A percentile compares a stretch with the other conserved stretches of the same genome.
Conservation (phyloP, 1,139 yeast species). For the Suhomyces bolitotheri region DNA sequence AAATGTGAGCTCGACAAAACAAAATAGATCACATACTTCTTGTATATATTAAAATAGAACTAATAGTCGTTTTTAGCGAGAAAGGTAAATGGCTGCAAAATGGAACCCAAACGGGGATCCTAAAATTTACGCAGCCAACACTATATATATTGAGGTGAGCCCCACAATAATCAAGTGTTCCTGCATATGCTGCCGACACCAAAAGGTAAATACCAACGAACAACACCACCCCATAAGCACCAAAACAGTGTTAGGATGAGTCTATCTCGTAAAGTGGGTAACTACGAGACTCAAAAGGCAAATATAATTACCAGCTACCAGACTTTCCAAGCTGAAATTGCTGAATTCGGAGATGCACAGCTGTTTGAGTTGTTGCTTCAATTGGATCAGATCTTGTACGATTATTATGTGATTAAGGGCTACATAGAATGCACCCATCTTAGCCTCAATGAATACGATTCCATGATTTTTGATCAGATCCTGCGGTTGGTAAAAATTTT, state of each 20-base stretch:
- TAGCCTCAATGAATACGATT: constrained; percentile 9
- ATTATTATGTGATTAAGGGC: constrained; percentile 21
- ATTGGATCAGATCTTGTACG: constrained; percentile 28
- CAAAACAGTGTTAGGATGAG: constrained; percentile 1
- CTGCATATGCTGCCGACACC: too few species aligned
- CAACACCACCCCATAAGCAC: neutral
- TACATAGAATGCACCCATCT: constrained; percentile 14
- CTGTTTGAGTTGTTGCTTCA: constrained; percentile 22
- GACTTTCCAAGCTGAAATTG: constrained; percentile 16
- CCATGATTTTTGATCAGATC: constrained; percentile 5
- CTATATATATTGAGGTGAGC: too few species aligned
- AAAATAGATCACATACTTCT: too few species aligned
- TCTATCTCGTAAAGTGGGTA: constrained; percentile 19
- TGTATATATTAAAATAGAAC: too few species aligned
- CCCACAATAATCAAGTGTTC: too few species aligned
- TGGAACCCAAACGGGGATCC: too few species aligned
- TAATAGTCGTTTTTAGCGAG: too few species aligned
- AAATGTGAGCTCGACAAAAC: too few species aligned
- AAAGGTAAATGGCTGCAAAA: too few species aligned
- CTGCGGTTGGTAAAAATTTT: constrained; percentile 17
- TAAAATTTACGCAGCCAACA: too few species aligned
- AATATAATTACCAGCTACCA: constrained; percentile 18
- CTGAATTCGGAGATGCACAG: constrained; percentile 15
- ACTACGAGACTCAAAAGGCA: constrained; percentile 23
- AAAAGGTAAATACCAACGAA: too few species aligned